Base-by-base conservation (phyloP, 345 rosid genomes). In the Arabis alpina region DNA sequence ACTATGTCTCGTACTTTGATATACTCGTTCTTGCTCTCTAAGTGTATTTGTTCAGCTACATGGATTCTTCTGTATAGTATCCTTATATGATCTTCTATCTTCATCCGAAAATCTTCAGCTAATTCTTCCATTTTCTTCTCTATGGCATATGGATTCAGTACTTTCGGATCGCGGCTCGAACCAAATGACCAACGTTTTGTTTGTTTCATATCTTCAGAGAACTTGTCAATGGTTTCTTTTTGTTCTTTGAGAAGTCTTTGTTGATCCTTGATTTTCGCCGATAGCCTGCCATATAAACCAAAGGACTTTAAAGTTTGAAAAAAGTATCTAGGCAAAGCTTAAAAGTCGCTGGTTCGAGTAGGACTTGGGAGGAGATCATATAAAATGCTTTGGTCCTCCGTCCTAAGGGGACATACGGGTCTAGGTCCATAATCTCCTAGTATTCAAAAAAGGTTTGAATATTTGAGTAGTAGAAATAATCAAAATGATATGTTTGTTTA, bases 111-210 rank as follows among this genome's bases (percentile, higher is more conserved):
- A 64, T 80, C 87, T 4, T 74, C 89, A 0, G 92, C 89, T 24
- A 86, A 63, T 45, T 86, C 93, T 45, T 85, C 90, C 76, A 90
- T 82, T 77, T 84, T 90, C 75, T 79, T 83, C 70, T 88, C 89
- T 10, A 86, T 16, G 2, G 66, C 12, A 68, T 27, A 54, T 30
- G 63, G 70, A 50, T 73, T 78, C 55, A 78, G 19, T 19, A 19
- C 23, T 2, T 87, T 79, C 43, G 25, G 23, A 27, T 75, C 79
- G 1, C 72, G 73, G 36, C 68, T 72, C 9, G 80, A 77, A 53
- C 82, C 91, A 7, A 58, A 8, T 3, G 86, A 84, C 72, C 54
- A 69, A 8, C 73, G 76, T 62, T 78, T 81, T 40, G 44, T 9
- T 45, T 54, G 67, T 68, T 71, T 81, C 0, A 5, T 76, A 61